A percentile compares a stretch with the other conserved stretches of the same genome.
Conservation (phyloP, 75 land plant genomes). For the Adiantum capillusveneris region DNA sequence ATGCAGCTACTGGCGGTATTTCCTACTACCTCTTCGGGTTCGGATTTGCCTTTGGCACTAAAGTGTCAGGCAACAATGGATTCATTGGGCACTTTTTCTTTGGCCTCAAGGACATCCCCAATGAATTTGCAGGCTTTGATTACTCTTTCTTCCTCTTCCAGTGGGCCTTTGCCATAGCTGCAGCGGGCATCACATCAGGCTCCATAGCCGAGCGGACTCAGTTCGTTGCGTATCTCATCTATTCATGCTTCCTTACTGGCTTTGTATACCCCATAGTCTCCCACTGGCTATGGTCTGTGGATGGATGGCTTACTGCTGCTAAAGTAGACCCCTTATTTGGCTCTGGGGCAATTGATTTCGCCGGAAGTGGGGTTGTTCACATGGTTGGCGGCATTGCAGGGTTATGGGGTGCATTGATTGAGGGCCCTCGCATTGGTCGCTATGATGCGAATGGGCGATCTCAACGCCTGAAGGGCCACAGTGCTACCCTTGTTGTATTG, state of each 20-base stretch:
- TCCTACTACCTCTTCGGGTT: constrained; percentile 61
- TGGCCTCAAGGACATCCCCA: constrained; percentile 29
- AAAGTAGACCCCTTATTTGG: constrained; percentile 29
- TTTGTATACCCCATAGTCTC: constrained; percentile 72
- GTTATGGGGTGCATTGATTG: constrained; percentile 25
- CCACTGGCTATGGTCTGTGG: constrained; percentile 48
- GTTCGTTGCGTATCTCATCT: constrained; percentile 65
- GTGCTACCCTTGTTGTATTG: constrained; percentile 26
- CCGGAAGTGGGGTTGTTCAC: constrained; percentile 41
- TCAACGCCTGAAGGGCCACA: constrained; percentile 16
- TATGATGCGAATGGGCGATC: constrained; percentile 14
- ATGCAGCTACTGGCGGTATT: constrained; percentile 61
- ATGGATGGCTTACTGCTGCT: constrained; percentile 40
- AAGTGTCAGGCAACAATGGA: constrained; percentile 33
- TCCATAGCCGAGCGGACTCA: constrained; percentile 71
- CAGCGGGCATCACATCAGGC: constrained; percentile 61
- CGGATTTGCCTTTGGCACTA: constrained; percentile 66
- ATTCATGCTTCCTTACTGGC: constrained; percentile 54
- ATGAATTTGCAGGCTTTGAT: constrained; percentile 30
- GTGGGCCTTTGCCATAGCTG: constrained; percentile 74
- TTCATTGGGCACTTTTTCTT: too few relatives aligned
- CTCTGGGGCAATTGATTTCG: constrained; percentile 46
- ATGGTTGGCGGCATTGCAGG: constrained; percentile 35
- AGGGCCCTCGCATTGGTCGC: constrained; percentile 28
- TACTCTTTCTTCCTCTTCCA: constrained; percentile 53